A percentile compares a stretch with the other conserved stretches of the same genome.
Evolutionary conservation across 805 yeast species (phyloP).

Genomic region (Candida ponderosae): DNA sequence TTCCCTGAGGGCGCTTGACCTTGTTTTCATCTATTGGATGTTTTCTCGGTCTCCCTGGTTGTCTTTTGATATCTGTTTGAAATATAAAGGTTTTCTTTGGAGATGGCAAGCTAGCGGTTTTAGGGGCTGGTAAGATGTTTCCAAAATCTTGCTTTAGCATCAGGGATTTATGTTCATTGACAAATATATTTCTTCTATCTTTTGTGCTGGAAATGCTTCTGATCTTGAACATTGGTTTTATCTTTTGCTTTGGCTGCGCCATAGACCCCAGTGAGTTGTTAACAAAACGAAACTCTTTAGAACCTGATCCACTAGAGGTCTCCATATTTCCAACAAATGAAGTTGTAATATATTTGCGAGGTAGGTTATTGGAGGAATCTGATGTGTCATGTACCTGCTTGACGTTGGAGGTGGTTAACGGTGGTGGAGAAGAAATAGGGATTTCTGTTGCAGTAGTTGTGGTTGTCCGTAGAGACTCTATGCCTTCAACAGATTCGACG

Average conservation of each 20-base stretch:
- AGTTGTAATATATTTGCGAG: not conserved
- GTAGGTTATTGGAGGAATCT: not conserved
- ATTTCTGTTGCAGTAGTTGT: not conserved
- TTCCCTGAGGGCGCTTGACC: slow-evolving; percentile 20
- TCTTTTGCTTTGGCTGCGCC: slow-evolving; percentile 9
- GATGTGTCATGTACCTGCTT: not conserved
- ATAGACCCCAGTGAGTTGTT: slow-evolving; percentile 15
- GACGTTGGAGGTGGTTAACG: not conserved
- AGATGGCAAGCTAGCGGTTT: slow-evolving; percentile 8
- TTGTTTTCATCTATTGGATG: slow-evolving; percentile 40
- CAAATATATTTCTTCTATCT: slow-evolving; percentile 8
- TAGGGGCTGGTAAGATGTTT: not conserved
- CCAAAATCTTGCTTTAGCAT: not conserved
- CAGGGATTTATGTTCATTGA: not conserved
- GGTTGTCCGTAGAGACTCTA: too few species aligned
- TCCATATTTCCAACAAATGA: not conserved
- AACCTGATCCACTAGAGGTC: not conserved
- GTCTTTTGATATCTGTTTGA: slow-evolving; percentile 25
- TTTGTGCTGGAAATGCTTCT: slow-evolving; percentile 1
- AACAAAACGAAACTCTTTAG: slow-evolving; percentile 15
- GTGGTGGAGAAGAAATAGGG: not conserved
- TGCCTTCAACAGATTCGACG: too few species aligned
- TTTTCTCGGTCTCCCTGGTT: slow-evolving; percentile 44
- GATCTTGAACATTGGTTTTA: slow-evolving; percentile 19
- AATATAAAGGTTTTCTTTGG: slow-evolving; percentile 1